A percentile compares a stretch with the other conserved stretches of the same genome.
Evolutionary conservation across 163 green algal genomes (phyloP).

Genomic region (Scenedesmus sp.): DNA sequence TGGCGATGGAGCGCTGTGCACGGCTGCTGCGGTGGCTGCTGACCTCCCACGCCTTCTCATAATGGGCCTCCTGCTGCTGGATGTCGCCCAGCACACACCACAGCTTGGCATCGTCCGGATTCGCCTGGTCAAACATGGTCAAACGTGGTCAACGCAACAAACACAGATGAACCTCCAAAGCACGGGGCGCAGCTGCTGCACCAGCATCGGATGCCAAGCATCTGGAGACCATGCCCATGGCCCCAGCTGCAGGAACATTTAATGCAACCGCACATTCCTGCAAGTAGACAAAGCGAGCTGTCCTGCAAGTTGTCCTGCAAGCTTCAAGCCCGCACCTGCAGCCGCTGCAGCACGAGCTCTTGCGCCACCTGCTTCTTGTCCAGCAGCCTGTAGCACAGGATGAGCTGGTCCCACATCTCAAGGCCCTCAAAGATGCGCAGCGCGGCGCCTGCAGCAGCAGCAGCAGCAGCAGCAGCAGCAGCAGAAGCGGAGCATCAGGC

Average conservation of each 20-base stretch:
- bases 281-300: neutral
- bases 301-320: neutral
- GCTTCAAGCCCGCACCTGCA: slow-evolving; percentile 62
- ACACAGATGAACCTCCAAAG: neutral
- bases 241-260: too few relatives aligned
- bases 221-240: neutral
- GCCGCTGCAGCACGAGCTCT: slow-evolving; percentile 74
- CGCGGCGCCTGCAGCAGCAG: slow-evolving; percentile 63
- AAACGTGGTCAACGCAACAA: neutral
- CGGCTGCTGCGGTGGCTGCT: slow-evolving; percentile 72
- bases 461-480: neutral
- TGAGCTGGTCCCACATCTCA: slow-evolving; percentile 91
- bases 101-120: slow-evolving; percentile 81
- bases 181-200: neutral
- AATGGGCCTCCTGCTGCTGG: slow-evolving; percentile 60
- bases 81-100: slow-evolving; percentile 92
- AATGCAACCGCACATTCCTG: neutral
- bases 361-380: slow-evolving; percentile 80
- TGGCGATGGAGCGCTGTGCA: slow-evolving; percentile 80
- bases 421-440: slow-evolving; percentile 87
- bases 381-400: slow-evolving; percentile 91
- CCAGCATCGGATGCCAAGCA: neutral
- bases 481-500: neutral
- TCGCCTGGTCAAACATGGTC: slow-evolving; percentile 52
- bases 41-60: slow-evolving; percentile 82